These are phyloP conservation scores for Clarireedia sp. DNA, from an alignment of 2,329 filamentous ascomycete species.

Conservation along the genomic window DNA sequence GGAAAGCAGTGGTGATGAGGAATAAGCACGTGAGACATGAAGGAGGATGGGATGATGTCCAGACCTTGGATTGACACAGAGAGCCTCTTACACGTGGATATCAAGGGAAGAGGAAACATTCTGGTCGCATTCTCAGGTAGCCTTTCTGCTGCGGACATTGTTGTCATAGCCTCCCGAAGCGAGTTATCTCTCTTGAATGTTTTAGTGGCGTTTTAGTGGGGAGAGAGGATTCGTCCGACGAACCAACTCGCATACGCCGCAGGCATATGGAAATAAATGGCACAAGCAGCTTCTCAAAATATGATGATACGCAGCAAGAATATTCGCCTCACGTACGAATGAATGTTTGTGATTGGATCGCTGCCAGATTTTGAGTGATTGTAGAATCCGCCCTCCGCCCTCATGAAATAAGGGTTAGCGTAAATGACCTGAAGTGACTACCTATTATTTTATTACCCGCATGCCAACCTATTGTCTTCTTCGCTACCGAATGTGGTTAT, in stretches of 20 bases:
- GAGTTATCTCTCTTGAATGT: not conserved
- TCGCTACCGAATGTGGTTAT: not conserved
- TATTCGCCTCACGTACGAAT: not conserved
- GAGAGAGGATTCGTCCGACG: not conserved
- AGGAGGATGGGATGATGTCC: not conserved
- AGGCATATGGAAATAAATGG: not conserved
- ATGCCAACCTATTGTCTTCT: not conserved
- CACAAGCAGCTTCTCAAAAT: not conserved
- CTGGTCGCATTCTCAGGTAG: not conserved
- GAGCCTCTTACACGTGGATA: not conserved
- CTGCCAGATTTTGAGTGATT: not conserved
- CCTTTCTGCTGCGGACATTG: conserved; percentile 16
- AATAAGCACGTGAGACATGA: conserved; percentile 25
- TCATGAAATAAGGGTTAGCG: not conserved
- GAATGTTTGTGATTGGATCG: too few relatives aligned
- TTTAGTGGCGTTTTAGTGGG: not conserved
- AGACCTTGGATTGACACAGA: not conserved
- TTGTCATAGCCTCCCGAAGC: conserved; percentile 5
- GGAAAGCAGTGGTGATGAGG: conserved; percentile 31
- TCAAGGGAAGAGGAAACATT: not conserved
- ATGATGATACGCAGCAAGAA: not conserved
- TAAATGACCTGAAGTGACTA: not conserved
- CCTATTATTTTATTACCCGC: not conserved
- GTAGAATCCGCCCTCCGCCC: not conserved
- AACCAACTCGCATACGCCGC: not conserved